A percentile compares a stretch with the other conserved stretches of the same genome.
Evolutionary conservation across 2,329 filamentous ascomycete genomes (phyloP).

Genomic region (Calonectria ilicicola): DNA sequence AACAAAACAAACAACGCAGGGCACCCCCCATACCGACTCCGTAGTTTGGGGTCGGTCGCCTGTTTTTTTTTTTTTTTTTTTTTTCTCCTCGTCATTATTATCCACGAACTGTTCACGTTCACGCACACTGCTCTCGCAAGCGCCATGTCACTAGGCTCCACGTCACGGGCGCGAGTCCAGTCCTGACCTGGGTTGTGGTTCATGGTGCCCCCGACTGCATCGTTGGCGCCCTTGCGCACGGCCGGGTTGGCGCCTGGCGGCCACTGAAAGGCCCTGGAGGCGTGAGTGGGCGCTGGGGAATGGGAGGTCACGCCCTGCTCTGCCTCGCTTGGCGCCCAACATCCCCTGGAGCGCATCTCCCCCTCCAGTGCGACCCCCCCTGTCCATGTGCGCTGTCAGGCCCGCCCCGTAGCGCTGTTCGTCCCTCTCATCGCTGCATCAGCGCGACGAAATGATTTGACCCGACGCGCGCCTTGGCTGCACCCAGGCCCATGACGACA

Average conservation of each 20-base stretch:
- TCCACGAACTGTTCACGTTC: constrained; percentile 1
- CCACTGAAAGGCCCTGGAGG: not conserved
- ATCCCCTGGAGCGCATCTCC: not conserved
- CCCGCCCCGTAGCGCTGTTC: not conserved
- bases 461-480: constrained; percentile 16
- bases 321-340: not conserved
- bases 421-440: not conserved
- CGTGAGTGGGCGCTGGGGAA: not conserved
- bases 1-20: constrained; percentile 6
- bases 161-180: not conserved
- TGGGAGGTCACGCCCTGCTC: not conserved
- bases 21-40: not conserved
- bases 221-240: not conserved
- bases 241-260: not conserved
- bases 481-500: constrained; percentile 34
- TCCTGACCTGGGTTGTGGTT: constrained; percentile 1
- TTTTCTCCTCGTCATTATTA: not conserved
- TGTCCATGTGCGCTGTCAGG: not conserved
- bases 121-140: not conserved
- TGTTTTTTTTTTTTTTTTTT: constrained; percentile 2
- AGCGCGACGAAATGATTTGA: constrained; percentile 10
- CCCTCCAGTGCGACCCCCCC: not conserved
- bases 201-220: constrained; percentile 9
- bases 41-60: not conserved
- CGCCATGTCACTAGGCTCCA: constrained; percentile 6